Evolutionary conservation across 495 filamentous ascomycete genomes (phyloP), one percentile per base, ranked within the genome.

Genomic region (Aspergillus ellipticus): DNA sequence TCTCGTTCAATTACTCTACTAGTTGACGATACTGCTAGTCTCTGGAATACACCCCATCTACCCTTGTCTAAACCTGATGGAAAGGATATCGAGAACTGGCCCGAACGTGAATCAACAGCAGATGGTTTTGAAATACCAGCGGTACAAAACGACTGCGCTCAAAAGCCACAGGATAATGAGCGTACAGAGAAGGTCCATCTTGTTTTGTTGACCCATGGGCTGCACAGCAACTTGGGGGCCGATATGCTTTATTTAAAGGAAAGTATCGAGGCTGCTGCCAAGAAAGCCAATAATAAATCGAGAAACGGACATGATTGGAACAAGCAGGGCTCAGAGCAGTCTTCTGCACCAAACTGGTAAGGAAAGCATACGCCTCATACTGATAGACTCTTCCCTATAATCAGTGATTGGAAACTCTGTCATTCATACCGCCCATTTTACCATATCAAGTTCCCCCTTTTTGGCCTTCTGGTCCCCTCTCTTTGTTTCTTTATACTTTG

Each of bases 181-280:
- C 13, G 8, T 42, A 73, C 64, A 62, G 93, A 89, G 73, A 91
- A 85, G 61, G 75, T 97, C 0, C 94, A 98, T 64, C 75, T 98
- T 54, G 94, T 98, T 8, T 79, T 98, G 7, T 66, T 98, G 51
- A 97, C 94, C 0, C 94, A 98, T 76, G 94, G 94, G 0, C 70
- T 98, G 57, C 94, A 97, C 68, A 95, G 92, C 71, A 98, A 98
- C 71, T 79, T 96, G n/a, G 91, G 95, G 2, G 85, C 90, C 39
- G 94, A 98, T 73, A 96, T 98, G 95, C 76, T 98, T 24, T 98
- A 89, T 67, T 69, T 98, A 62, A 98, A 98, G 65, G 94, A 98
- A 68, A 92, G 90, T 61, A 97, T 98, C 51, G 95, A 98, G 69
- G 84, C 85, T 29, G 84, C 89, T 22, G 85, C 85, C 2, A 86